phyloP scores from a whole-genome alignment of 2,329 filamentous ascomycete species.

The Ascochyta rabiei region DNA sequence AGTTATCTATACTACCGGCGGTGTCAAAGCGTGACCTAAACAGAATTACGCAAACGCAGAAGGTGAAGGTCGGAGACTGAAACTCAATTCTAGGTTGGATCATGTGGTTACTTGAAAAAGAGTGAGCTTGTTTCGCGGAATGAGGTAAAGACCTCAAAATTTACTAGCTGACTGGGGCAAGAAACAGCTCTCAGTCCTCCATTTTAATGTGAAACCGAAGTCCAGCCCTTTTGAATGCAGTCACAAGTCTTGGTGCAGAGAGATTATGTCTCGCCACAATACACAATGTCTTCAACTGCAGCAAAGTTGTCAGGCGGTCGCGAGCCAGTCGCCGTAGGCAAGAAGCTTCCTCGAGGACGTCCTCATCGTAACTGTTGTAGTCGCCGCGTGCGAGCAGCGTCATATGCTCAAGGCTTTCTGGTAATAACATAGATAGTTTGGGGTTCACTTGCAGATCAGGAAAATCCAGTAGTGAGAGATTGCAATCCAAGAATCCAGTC shows the following conservation, averaged over 20 bases:
- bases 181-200: neutral
- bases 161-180: neutral
- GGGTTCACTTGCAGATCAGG: neutral
- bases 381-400: constrained; percentile 5
- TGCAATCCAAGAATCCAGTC: constrained; percentile 8
- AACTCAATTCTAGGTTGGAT: too few relatives aligned
- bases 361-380: neutral
- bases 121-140: too few relatives aligned
- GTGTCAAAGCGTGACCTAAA: neutral
- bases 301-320: constrained; percentile 11
- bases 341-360: constrained; percentile 1
- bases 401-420: constrained; percentile 14
- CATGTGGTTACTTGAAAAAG: too few relatives aligned
- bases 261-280: neutral
- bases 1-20: neutral
- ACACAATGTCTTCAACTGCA: constrained; percentile 4
- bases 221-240: neutral
- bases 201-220: neutral
- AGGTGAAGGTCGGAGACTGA: neutral
- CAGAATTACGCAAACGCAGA: neutral
- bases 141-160: too few relatives aligned
- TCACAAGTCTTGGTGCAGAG: neutral
- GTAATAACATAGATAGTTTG: constrained; percentile 19
- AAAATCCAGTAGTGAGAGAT: neutral
- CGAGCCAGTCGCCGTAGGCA: constrained; percentile 9